Percentiles rank a stretch among this genome's conserved stretches.
Evolutionary conservation across 2,329 filamentous ascomycete genomes (phyloP).

Genomic region (Colletotrichum sp.): DNA sequence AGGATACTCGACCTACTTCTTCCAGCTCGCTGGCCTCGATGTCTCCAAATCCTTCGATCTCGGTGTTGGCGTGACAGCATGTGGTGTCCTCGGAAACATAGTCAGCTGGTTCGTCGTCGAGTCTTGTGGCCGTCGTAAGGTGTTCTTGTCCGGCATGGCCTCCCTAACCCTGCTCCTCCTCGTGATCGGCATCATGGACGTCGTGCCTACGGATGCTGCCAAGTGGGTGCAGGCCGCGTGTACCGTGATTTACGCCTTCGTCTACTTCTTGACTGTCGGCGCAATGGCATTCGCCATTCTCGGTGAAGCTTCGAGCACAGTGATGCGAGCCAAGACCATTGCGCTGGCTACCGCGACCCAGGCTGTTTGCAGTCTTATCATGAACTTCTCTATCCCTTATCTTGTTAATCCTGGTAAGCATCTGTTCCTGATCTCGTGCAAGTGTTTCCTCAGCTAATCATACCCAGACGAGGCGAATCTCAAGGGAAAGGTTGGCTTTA

Average conservation of each 20-base stretch:
- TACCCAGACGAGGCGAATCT: constrained; percentile 28
- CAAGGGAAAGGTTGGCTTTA: constrained; percentile 33
- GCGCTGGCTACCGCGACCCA: constrained; percentile 47
- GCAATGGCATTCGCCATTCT: constrained; percentile 51
- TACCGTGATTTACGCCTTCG: constrained; percentile 45
- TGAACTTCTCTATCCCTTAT: constrained; percentile 31
- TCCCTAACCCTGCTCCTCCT: constrained; percentile 42
- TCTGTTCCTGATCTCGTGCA: accelerated
- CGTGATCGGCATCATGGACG: constrained; percentile 49
- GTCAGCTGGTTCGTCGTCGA: constrained; percentile 43
- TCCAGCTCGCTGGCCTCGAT: constrained; percentile 46
- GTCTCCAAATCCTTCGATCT: constrained; percentile 41
- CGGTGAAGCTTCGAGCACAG: constrained; percentile 53
- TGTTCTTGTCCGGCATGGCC: constrained; percentile 46
- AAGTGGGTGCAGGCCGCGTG: constrained; percentile 54
- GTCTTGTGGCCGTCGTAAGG: constrained; percentile 44
- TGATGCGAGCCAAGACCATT: constrained; percentile 48
- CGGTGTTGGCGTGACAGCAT: constrained; percentile 42
- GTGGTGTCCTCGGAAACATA: constrained; percentile 45
- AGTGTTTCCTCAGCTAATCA: background rate
- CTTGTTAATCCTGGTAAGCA: constrained; percentile 23
- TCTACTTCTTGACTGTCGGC: constrained; percentile 40
- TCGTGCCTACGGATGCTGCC: constrained; percentile 41
- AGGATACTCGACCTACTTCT: constrained; percentile 65
- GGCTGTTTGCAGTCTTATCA: constrained; percentile 38